Base-by-base conservation (phyloP, 768 basidiomycete genomes). In the Panaeolus cyanescens region DNA sequence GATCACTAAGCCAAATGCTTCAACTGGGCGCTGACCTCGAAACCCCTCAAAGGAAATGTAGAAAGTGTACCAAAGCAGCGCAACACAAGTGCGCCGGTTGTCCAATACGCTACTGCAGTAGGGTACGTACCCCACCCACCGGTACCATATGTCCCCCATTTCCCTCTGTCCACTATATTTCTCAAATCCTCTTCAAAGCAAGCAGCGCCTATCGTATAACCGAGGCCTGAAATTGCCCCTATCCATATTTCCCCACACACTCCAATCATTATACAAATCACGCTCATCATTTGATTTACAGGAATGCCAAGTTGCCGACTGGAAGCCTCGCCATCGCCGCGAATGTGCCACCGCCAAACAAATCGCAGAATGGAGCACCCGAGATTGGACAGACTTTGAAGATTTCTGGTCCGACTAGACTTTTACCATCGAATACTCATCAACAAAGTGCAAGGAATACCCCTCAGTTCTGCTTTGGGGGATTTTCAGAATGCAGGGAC, bases 31-130 rank as follows among this genome's bases (percentile, higher is more conserved):
- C 64, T 30, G 59, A 61, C 15, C 32, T 60, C 55, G 64, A 59
- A 20, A 57, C 39, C 19, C 33, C 32, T 30, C 54, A 13, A 22
- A 58, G 32, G 6, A 56, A 57, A 10, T 69, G 68, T 54, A 40
- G 54, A 13, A 33, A 42, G 4, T 70, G 71, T 56, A 33, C 62
- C 12, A 62, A 68, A 12, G 54, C 63, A 20, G 64, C 60, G 0
- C 37, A 20, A 2, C 63, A 37, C n/a, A 54, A 59, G 31, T 70
- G 69, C 37, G 12, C 62, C 3, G 42, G 55, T 1, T 69, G 69
- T 55, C 56, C 45, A 6, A 17, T 65, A 20, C 60, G 55, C 30
- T 74, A 74, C 61, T 74, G 73, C 61, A 60, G 62, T 22, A 66
- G 67, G 67, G 70, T 71, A 30, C 6, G 67, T 55, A 15, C 28